Evolutionary conservation across 805 yeast genomes (phyloP), one percentile per base, ranked within the genome.

Genomic region (Lachancea fermentati): DNA sequence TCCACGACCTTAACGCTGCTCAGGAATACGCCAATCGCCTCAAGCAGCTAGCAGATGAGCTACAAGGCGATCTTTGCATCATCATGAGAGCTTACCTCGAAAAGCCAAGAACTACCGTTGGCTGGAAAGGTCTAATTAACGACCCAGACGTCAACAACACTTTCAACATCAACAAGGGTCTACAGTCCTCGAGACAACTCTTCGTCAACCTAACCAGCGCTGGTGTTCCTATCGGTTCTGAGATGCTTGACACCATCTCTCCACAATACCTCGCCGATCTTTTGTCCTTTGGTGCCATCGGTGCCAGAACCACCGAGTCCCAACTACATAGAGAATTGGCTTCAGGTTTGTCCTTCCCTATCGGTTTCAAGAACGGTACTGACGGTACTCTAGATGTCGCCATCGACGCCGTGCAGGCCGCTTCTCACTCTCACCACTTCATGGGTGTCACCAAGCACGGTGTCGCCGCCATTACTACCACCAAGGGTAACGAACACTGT

Each of bases 221-320:
- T 57, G 91, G 88, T 44, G 63, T 91, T 43, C 97, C 98, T 41
- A 91, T 91, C 57, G 98, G 95, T 39, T 82, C 93, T 32, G 98
- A 91, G 69, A 93, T 91, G 98, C 78, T 91, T 65, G 98, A 91
- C 66, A 93, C 97, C 46, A 91, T 91, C 48, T 85, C 96, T 25
- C 98, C 98, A 14, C 98, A 91, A 73, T 91, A 76, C 75, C 75
- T 91, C 51, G 81, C 91, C 18, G 98, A 93, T 64, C 73, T 89
- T 54, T 74, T 91, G 50, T 83, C 95, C 25, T 79, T 91, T 52
- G 98, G 98, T 58, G 98, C 98, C 45, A 89, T 91, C 67, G 98
- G 98, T 60, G 98, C 98, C 42, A 82, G 98, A 72, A 91, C 98
- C 44, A 91, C 98, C 35, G 98, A 91, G 70, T 91, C 97, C 32